Base-by-base conservation (phyloP, 768 basidiomycete species). In the Saitozyma podzolica region DNA sequence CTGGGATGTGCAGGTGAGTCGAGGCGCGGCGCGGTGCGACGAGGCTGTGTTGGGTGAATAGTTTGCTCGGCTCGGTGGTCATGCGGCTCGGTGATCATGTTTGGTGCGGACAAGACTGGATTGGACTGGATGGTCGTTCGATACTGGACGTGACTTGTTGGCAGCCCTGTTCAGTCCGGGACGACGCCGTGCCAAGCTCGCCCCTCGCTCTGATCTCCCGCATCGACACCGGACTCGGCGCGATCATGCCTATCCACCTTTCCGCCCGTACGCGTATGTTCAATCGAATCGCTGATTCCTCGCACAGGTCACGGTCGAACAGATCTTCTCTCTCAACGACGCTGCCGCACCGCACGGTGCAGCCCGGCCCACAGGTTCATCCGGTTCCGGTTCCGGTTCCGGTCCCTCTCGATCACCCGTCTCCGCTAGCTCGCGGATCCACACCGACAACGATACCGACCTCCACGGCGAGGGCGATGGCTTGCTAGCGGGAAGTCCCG, bases 1-100 rank as follows among this genome's bases (percentile, higher is more conserved):
- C 1, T 79, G 73, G 73, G 68, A 78, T 66, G 69, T 79, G 7
- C 72, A 77, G 68, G 77, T 77, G n/a, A 50, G 77, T 65, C 47
- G 29, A 29, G 29, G 29, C 29, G 11, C n/a, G 29, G 29, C 29
- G 29, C 29, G 29, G 29, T 5, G 20, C 47, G 3, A 17, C 11
- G 37, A n/a, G 19, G 29, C 14, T 19, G 8, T 54, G 13, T 53
- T 20, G 2, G 42, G n/a, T 13, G 10, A 51, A 29, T 29, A 5
- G 29, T 29, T 50, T 47, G 45, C 45, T 2, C 13, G n/a, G 45
- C n/a, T 47, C 2, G 45, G n/a, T 17, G n/a, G 45, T 47, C 45
- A 11, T 13, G 45, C 45, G 13, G n/a, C n/a, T 47, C 2, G n/a
- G 45, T 47, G 45, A 19, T 43, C 39, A 29, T 49, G 45, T 42